Base-by-base conservation (phyloP, 306 rosid species). In the Cucumis hystrix region DNA sequence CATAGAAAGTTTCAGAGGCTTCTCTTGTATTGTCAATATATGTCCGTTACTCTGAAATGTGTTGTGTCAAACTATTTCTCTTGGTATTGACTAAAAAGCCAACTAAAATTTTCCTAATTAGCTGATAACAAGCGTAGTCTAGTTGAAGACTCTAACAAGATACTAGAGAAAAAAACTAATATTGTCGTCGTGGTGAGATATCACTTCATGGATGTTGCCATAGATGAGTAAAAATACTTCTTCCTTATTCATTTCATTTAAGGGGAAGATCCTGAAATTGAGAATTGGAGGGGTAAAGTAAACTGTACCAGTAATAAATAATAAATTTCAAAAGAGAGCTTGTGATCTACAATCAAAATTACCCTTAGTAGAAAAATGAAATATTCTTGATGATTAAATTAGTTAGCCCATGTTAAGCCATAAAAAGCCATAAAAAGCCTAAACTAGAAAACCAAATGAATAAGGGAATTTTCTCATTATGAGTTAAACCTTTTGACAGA, bases 401-500 rank as follows among this genome's bases (percentile, higher is more conserved):
- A 16, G 56, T 51, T 52, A 52, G 20, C 1, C 57, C 1, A 52
- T 52, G 8, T 16, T 52, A 52, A 52, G 2, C 57, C 57, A 6
- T 52, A 52, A 52, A 52, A 52, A 52, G 2, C 57, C 57, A 6
- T 52, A 52, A 52, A 52, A 52, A 16, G 7, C 2, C 57, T 52
- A 52, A 14, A 52, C 57, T 52, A 52, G 20, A 52, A 52, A 52
- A 52, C 1, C 20, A 16, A 6, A 52, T 16, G 20, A 52, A 16
- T 52, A 16, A 52, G 16, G 17, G 54, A 55, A 16, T 18, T 55
- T 75, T 66, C 65, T 67, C 70, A 77, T 76, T 81, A 40, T 66
- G 60, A 68, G 78, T 74, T 79, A 49, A 81, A 56, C 77, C 74
- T 83, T 82, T 83, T 66, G 65, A 78, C 96, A 95, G 99, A 95